A percentile compares a stretch with the other conserved stretches of the same genome.
Evolutionary conservation across 1,139 yeast species (phyloP).

Genomic region (Yamadazyma conglobata): DNA sequence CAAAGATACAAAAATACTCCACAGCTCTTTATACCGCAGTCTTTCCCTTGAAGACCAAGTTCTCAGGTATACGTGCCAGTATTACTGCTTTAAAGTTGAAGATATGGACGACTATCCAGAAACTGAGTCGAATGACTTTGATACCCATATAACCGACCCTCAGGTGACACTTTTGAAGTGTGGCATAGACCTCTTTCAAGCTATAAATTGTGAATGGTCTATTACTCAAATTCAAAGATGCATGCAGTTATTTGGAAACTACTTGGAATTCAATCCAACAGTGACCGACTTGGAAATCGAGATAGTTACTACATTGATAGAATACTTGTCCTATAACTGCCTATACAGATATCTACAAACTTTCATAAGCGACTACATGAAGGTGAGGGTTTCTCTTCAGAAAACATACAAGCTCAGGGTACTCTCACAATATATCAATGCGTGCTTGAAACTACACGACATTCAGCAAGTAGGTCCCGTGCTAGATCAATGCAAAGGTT

Average conservation of each 20-base stretch:
- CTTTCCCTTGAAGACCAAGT: neutral
- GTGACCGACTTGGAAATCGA: constrained; percentile 4
- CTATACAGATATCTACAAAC: constrained; percentile 22
- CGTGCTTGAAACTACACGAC: too few relatives aligned
- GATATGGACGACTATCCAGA: constrained; percentile 18
- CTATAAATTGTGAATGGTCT: constrained; percentile 21
- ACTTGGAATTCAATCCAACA: constrained; percentile 7
- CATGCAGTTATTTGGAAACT: constrained; percentile 12
- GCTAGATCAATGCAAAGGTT: too few relatives aligned
- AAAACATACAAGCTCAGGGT: too few relatives aligned
- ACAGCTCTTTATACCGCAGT: neutral
- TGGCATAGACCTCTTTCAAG: constrained; percentile 21
- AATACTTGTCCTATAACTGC: constrained; percentile 35
- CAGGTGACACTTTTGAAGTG: constrained; percentile 6
- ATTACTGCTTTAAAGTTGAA: constrained; percentile 21
- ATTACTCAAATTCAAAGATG: constrained; percentile 14
- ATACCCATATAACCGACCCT: too few relatives aligned
- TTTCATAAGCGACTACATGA: constrained; percentile 5
- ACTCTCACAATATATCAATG: too few relatives aligned
- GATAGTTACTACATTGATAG: constrained; percentile 19
- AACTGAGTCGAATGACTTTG: constrained; percentile 5
- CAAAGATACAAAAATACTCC: too few relatives aligned
- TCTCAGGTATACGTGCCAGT: constrained; percentile 11
- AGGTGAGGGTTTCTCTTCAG: constrained; percentile 5
- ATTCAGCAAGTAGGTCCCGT: too few relatives aligned